These are phyloP conservation scores for Trametes villosa DNA, from an alignment of 768 basidiomycete species.

Conservation along the genomic window DNA sequence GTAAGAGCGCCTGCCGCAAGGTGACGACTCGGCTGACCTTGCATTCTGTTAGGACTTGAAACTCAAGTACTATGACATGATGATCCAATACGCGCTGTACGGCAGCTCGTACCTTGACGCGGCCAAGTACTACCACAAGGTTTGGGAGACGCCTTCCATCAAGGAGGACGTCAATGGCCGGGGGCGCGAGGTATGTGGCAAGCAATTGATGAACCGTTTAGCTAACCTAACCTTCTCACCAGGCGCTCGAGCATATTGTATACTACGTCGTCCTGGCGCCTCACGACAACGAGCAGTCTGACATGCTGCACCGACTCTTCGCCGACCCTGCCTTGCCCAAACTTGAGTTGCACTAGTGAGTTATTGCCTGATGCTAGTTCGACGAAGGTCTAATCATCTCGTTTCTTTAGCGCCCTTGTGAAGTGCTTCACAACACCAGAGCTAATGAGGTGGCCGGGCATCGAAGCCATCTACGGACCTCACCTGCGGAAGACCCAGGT, in stretches of 20 bases:
- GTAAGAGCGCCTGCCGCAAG: slow-evolving; percentile 44
- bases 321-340: slow-evolving; percentile 78
- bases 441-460: slow-evolving; percentile 96
- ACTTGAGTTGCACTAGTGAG: slow-evolving; percentile 82
- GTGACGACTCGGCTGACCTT: neutral
- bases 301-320: slow-evolving; percentile 91
- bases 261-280: slow-evolving; percentile 94
- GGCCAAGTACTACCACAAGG: slow-evolving; percentile 93
- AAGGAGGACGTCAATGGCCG: slow-evolving; percentile 79
- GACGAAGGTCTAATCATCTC: neutral
- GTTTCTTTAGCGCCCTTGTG: slow-evolving; percentile 75
- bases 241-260: slow-evolving; percentile 94
- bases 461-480: slow-evolving; percentile 85
- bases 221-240: slow-evolving; percentile 14
- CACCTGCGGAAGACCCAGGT: slow-evolving; percentile 81
- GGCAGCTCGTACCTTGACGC: slow-evolving; percentile 88
- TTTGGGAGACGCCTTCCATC: slow-evolving; percentile 96
- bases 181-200: slow-evolving; percentile 60
- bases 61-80: slow-evolving; percentile 93
- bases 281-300: slow-evolving; percentile 95
- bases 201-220: neutral
- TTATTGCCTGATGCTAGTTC: slow-evolving; percentile 26
- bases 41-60: slow-evolving; percentile 75
- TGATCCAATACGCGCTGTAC: slow-evolving; percentile 93
- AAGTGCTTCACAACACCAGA: slow-evolving; percentile 94